A percentile compares a stretch with the other conserved stretches of the same genome.
phyloP scores from a whole-genome alignment of 805 yeast species.

The Suhomyces faveliae region DNA sequence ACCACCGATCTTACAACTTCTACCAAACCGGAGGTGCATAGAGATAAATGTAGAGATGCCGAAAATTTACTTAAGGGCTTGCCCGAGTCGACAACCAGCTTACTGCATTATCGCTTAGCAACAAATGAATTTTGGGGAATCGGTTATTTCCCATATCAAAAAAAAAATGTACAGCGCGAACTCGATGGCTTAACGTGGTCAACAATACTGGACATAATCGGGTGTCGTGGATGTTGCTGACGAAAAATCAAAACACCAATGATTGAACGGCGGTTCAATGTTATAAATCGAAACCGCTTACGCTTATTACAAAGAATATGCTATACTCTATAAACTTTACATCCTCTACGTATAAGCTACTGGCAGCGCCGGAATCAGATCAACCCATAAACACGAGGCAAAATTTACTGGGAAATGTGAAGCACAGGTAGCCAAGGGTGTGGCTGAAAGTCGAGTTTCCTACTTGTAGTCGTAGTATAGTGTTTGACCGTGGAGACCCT shows the following conservation, averaged over 20 bases:
- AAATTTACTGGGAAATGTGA: no score
- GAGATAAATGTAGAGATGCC: no score
- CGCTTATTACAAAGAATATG: not conserved
- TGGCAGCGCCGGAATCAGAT: not conserved
- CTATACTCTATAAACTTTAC: not conserved
- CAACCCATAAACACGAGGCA: not conserved
- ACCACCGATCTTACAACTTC: no score
- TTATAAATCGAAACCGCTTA: not conserved
- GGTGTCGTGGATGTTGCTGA: not conserved
- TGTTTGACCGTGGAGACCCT: not conserved
- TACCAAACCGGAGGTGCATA: no score
- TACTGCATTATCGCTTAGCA: not conserved
- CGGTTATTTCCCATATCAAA: not conserved
- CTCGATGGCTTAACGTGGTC: not conserved
- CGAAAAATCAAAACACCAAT: not conserved
- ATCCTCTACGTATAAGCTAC: not conserved
- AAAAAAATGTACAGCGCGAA: not conserved
- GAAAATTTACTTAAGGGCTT: not conserved
- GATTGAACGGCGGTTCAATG: not conserved
- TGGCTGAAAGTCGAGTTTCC: not conserved
- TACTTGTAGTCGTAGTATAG: not conserved
- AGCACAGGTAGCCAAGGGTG: no score
- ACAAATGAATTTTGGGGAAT: not conserved
- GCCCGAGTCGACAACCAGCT: not conserved
- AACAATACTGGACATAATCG: not conserved